Evolutionary conservation across 768 basidiomycete genomes (phyloP), one percentile per base, ranked within the genome.

Genomic region (Pleurotus cornucopiae): DNA sequence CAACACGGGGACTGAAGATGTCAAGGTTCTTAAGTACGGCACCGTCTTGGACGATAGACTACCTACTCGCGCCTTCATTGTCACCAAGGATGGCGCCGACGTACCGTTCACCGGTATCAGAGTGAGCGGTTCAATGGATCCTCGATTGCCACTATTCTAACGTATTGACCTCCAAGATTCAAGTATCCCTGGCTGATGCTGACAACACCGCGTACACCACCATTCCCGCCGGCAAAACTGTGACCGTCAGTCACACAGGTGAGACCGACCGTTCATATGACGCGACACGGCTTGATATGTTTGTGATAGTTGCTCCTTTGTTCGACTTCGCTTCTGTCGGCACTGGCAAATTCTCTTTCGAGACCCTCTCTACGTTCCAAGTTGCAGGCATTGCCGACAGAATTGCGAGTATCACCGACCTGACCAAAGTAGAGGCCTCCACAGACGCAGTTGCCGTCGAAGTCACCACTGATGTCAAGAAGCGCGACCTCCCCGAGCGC

Each of bases 11-110:
- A 57, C 70, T 23, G 70, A 74, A 54, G 48, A 49, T 58, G 2
- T 82, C 56, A 18, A 76, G 67, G 57, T 74, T 69, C 14, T 62
- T 54, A 0, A 77, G 77, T 21, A 83, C 23, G 4, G 76, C 80
- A 18, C 71, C 75, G 56, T 80, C 77, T 60, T 85, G 81, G 49
- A 83, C 73, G 20, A 84, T 60, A n/a, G 82, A 69, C 12, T 72
- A 59, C 12, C 66, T 65, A 38, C 48, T 4, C 48, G 48, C 14
- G 48, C 48, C 48, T 78, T 79, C 63, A 63, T 61, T 6, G 70
- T 78, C 57, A 74, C 68, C 38, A 75, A 74, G 61, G 71, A 73
- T 59, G 75, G 69, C 20, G 48, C 61, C 18, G 63, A 60, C 2
- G 75, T 76, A 37, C 52, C 67, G 11, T 79, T 79, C 67, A 75